A percentile compares a stretch with the other conserved stretches of the same genome.
Conservation (phyloP, 495 filamentous ascomycete genomes). For the Parmelia sp. region DNA sequence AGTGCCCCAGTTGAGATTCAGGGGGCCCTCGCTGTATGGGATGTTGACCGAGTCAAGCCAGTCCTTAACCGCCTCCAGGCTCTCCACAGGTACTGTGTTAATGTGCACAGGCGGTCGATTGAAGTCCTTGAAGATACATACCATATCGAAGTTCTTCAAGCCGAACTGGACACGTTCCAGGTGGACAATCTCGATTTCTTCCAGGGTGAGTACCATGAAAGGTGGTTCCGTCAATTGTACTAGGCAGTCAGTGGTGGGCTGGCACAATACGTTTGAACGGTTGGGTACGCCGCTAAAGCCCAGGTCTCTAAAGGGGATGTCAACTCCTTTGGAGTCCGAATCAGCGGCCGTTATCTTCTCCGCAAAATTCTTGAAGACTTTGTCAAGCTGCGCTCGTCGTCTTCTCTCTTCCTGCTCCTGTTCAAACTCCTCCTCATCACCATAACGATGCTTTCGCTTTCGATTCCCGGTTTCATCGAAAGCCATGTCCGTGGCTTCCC, state of each 20-base stretch:
- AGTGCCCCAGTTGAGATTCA: conserved; percentile 97
- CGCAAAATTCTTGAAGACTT: conserved; percentile 93
- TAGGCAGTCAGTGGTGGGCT: conserved; percentile 96
- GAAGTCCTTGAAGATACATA: conserved; percentile 97
- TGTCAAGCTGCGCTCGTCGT: conserved; percentile 82
- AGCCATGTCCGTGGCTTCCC: conserved; percentile 96
- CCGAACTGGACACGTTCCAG: conserved; percentile 96
- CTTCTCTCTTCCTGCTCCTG: conserved; percentile 95
- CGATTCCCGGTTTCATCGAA: conserved; percentile 98
- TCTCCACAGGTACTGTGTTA: conserved; percentile 97
- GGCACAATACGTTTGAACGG: conserved; percentile 87
- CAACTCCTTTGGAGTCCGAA: conserved; percentile 69
- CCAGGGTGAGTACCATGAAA: conserved; percentile 88
- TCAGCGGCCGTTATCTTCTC: conserved; percentile 94
- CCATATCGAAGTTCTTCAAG: conserved; percentile 97
- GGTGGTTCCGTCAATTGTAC: conserved; percentile 96
- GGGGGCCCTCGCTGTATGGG: conserved; percentile 84
- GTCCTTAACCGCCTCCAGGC: conserved; percentile 90
- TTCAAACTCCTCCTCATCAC: conserved; percentile 98
- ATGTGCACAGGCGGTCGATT: conserved; percentile 78
- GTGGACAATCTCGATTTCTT: conserved; percentile 94
- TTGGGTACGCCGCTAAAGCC: conserved; percentile 95
- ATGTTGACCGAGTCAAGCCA: conserved; percentile 96
- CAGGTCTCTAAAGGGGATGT: conserved; percentile 93
- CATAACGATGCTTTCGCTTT: conserved; percentile 96